A percentile compares a stretch with the other conserved stretches of the same genome.
These are phyloP conservation scores for Leccinum insigne DNA, from an alignment of 1,284 basidiomycete species.

Conservation along the genomic window DNA sequence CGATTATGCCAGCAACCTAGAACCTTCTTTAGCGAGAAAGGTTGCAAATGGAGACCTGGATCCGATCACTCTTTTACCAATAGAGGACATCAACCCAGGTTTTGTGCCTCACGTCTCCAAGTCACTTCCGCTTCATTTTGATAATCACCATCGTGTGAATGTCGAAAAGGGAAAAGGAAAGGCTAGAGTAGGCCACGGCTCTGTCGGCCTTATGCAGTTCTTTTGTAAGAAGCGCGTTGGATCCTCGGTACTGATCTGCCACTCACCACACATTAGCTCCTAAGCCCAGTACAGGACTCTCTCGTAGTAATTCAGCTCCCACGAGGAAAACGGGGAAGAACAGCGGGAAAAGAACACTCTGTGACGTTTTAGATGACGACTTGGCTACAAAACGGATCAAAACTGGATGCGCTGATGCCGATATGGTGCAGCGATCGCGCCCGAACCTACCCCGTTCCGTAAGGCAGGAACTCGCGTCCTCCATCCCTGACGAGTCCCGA, in stretches of 20 bases:
- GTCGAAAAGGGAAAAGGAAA: constrained; percentile 43
- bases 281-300: constrained; percentile 37
- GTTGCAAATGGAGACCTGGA: constrained; percentile 80
- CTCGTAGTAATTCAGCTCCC: constrained; percentile 31
- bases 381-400: constrained; percentile 50
- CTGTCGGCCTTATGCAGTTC: constrained; percentile 54
- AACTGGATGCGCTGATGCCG: constrained; percentile 28
- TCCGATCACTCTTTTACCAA: constrained; percentile 71
- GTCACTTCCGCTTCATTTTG: constrained; percentile 37
- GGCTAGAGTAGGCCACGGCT: constrained; percentile 37
- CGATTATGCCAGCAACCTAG: constrained; percentile 50
- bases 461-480: constrained; percentile 11
- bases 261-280: constrained; percentile 42
- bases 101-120: constrained; percentile 54
- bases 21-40: constrained; percentile 55
- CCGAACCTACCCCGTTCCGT: constrained; percentile 21
- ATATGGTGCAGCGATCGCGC: constrained; percentile 35
- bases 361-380: constrained; percentile 68
- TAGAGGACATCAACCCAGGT: constrained; percentile 79
- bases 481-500: constrained; percentile 18
- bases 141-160: constrained; percentile 30
- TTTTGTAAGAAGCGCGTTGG: constrained; percentile 50
- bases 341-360: constrained; percentile 73
- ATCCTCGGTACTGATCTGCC: constrained; percentile 28
- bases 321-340: constrained; percentile 47